These are phyloP conservation scores for Cordia subcordata DNA, from an alignment of 257 asterid genomes.

Conservation along the genomic window DNA sequence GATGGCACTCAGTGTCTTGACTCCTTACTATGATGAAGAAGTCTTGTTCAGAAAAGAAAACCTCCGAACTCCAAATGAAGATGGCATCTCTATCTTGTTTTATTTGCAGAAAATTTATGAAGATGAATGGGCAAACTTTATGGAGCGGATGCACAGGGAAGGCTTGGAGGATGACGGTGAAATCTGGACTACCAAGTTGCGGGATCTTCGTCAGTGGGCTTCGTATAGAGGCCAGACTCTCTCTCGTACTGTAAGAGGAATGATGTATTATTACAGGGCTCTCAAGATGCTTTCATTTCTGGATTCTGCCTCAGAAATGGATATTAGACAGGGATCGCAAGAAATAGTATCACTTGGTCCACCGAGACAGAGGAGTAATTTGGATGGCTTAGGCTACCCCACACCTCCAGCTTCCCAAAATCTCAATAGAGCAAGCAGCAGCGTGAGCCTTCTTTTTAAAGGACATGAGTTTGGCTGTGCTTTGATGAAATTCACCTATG, in stretches of 20 bases:
- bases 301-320: constrained; percentile 85
- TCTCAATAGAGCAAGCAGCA: constrained; percentile 66
- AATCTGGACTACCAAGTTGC: constrained; percentile 56
- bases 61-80: constrained; percentile 81
- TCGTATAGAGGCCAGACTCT: constrained; percentile 97
- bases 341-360: constrained; percentile 46
- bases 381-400: constrained; percentile 25
- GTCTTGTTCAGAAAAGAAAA: constrained; percentile 75
- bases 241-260: constrained; percentile 90
- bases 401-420: constrained; percentile 31
- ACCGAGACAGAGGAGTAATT: constrained; percentile 26
- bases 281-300: constrained; percentile 92
- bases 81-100: constrained; percentile 76
- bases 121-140: constrained; percentile 84
- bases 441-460: constrained; percentile 62
- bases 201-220: constrained; percentile 92
- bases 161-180: constrained; percentile 65
- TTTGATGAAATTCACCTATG: constrained; percentile 80
- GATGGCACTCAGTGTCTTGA: constrained; percentile 95
- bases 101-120: constrained; percentile 80
- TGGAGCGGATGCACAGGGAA: constrained; percentile 82
- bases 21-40: constrained; percentile 94
- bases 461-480: constrained; percentile 80
- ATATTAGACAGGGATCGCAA: constrained; percentile 68
- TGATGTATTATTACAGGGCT: constrained; percentile 95